Conservation (phyloP, 441 rosid genomes). For the Gossypium trilobum region DNA sequence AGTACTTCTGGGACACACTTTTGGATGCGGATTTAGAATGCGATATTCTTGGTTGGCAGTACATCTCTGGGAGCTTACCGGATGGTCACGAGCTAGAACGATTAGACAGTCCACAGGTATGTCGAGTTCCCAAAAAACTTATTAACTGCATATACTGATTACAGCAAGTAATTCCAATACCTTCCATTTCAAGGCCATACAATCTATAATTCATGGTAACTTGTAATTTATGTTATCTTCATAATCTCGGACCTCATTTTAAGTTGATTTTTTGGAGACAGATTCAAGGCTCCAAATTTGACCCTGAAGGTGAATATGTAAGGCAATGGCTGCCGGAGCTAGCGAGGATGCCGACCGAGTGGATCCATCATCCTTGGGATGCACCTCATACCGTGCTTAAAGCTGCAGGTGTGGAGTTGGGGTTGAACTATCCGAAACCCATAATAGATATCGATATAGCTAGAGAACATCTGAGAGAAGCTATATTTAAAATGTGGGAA, state of each 20-base stretch:
- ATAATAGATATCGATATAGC: slow-evolving; percentile 53
- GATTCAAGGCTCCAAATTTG: slow-evolving; percentile 77
- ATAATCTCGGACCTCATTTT: slow-evolving; percentile 6
- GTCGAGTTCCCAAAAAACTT: not conserved
- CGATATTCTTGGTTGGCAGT: slow-evolving; percentile 90
- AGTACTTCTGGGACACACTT: slow-evolving; percentile 90
- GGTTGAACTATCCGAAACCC: slow-evolving; percentile 69
- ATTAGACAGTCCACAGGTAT: slow-evolving; percentile 74
- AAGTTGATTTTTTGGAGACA: slow-evolving; percentile 22
- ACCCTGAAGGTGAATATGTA: slow-evolving; percentile 78
- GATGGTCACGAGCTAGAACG: slow-evolving; percentile 93
- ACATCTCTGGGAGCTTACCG: slow-evolving; percentile 83
- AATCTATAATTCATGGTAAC: not conserved
- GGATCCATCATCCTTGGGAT: slow-evolving; percentile 98
- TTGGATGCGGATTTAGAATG: slow-evolving; percentile 81
- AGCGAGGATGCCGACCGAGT: slow-evolving; percentile 71
- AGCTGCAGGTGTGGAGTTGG: slow-evolving; percentile 73
- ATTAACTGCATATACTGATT: slow-evolving; percentile 21
- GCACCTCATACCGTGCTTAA: slow-evolving; percentile 54
- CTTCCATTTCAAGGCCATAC: not conserved
- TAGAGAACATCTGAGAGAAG: slow-evolving; percentile 47
- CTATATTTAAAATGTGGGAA: slow-evolving; percentile 79
- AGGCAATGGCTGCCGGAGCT: slow-evolving; percentile 92
- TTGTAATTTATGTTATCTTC: not conserved
- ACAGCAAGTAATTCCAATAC: not conserved